Base-by-base conservation (phyloP, 768 basidiomycete species). In the Trametopsis cervina region DNA sequence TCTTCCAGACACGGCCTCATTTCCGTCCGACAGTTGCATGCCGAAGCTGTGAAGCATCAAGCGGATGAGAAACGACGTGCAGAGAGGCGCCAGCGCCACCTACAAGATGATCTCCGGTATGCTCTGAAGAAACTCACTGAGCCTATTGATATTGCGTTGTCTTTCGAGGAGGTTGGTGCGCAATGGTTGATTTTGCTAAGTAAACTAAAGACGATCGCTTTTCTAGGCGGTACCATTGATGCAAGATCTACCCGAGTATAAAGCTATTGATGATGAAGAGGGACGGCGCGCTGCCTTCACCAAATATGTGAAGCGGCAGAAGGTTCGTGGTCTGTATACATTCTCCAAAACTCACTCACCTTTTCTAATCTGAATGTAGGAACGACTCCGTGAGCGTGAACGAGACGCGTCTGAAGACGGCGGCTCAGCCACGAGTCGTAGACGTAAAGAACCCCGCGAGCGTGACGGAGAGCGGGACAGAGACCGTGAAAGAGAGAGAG, bases 81-180 rank as follows among this genome's bases (percentile, higher is more conserved):
- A 0, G 96, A 98, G 66, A 76, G 92, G 49, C 83, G 77, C 58
- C 81, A 85, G 49, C 77, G 94, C 22, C 88, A 95, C 63, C 67
- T 91, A 53, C 90, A 96, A 59, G 96, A 99, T 65, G 96, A 98
- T 60, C 72, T 99, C 29, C 84, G 96, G 4, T 96, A 98, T 67
- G 96, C 94, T 0, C 72, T 97, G 54, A 92, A 89, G 69, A 95
- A 95, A 63, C 71, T 95, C 5, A 64, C 87, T 0, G 89, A 93
- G 42, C 77, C 89, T 1, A 65, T 97, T 33, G 90, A 95, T 54
- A 63, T 93, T 42, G 78, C 67, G 23, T 61, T 83, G 47, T 62
- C 83, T 1, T 98, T 85, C 59, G 94, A 97, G 56, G 81, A 87
- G 57, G n/a, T n/a, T n/a, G n/a, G 93, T 89, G 55, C 46, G 81